Evolutionary conservation across 495 filamentous ascomycete genomes (phyloP).

Genomic region (Cairneyella variabilis): DNA sequence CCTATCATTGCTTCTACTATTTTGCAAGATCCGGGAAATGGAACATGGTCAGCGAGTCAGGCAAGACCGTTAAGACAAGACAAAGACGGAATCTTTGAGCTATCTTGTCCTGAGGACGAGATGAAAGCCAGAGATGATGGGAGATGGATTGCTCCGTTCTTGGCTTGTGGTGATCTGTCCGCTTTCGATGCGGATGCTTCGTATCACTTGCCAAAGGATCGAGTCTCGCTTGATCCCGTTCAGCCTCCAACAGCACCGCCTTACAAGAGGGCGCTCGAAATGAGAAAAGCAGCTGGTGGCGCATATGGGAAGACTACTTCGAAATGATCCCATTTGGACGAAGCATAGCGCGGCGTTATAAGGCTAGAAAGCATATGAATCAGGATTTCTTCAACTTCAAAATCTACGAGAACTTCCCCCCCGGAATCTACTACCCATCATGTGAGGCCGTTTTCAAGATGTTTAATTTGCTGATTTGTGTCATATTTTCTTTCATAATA

Average conservation of each 20-base stretch:
- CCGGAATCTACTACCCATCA: too few relatives aligned
- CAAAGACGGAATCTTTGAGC: conserved; percentile 58
- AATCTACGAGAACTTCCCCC: too few relatives aligned
- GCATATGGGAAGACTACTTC: conserved; percentile 76
- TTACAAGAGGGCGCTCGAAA: conserved; percentile 84
- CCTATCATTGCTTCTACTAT: conserved; percentile 34
- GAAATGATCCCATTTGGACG: conserved; percentile 8
- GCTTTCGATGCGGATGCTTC: conserved; percentile 93
- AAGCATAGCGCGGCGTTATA: conserved; percentile 15
- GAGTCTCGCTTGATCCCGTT: conserved; percentile 84
- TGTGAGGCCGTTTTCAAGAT: too few relatives aligned
- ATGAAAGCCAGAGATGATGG: conserved; percentile 33
- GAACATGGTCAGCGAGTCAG: conserved; percentile 33
- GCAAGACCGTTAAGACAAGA: conserved; percentile 22
- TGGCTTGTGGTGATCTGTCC: conserved; percentile 94
- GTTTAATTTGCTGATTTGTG: too few relatives aligned
- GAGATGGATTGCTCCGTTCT: conserved; percentile 88
- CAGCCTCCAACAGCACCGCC: conserved; percentile 95
- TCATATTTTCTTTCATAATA: too few relatives aligned
- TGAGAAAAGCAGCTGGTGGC: conserved; percentile 71
- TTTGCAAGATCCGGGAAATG: conserved; percentile 37
- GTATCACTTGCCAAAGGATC: conserved; percentile 71
- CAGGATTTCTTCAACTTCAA: background rate
- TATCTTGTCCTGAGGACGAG: conserved; percentile 44
- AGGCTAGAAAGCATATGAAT: background rate